phyloP scores from a whole-genome alignment of 768 basidiomycete genomes.

The Lactifluus piperatus region DNA sequence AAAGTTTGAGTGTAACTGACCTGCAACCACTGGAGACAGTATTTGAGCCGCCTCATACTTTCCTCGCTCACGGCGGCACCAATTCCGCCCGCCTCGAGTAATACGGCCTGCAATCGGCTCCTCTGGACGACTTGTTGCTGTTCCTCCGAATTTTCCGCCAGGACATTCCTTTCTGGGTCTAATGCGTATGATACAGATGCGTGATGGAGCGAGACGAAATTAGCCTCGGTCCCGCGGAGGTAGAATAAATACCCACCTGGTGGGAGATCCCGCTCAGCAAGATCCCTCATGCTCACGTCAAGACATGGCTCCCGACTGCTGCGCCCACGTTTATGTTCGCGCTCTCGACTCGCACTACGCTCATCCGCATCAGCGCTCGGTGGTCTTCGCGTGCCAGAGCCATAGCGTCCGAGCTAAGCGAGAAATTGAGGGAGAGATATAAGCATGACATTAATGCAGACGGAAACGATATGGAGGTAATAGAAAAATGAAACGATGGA shows the following conservation, averaged over 20 bases:
- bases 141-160: constrained; percentile 24
- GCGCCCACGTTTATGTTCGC: constrained; percentile 13
- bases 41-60: constrained; percentile 77
- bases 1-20: constrained; percentile 34
- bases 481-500: not conserved
- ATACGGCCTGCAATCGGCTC: constrained; percentile 78
- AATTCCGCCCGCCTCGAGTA: constrained; percentile 81
- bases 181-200: not conserved
- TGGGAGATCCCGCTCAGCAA: constrained; percentile 7
- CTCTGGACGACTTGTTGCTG: constrained; percentile 53
- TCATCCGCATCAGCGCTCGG: constrained; percentile 9
- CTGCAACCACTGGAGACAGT: constrained; percentile 84
- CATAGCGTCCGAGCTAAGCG: constrained; percentile 16
- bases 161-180: not conserved
- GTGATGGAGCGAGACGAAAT: not conserved
- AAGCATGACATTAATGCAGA: not conserved
- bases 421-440: not conserved
- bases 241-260: not conserved
- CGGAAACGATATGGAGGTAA: not conserved
- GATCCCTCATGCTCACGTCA: constrained; percentile 17
- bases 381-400: constrained; percentile 1
- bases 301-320: constrained; percentile 3
- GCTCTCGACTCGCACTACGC: constrained; percentile 4
- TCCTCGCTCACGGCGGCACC: constrained; percentile 87
- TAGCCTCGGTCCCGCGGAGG: not conserved